phyloP scores from a whole-genome alignment of 2,329 filamentous ascomycete species.

The Colletotrichum navitas region DNA sequence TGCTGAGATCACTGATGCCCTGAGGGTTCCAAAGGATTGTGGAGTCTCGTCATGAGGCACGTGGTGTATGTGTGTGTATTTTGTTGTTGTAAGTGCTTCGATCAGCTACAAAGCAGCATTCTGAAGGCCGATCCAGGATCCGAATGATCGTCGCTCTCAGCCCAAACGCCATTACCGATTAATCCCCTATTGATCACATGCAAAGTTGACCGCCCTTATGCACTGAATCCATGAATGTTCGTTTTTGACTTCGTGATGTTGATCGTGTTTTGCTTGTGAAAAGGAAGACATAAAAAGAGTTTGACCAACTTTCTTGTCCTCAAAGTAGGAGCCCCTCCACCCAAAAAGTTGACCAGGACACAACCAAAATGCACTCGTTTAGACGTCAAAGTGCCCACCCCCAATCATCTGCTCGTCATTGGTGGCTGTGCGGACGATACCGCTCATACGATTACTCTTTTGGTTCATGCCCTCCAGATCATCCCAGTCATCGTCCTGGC shows the following conservation, averaged over 20 bases:
- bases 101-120: constrained; percentile 39
- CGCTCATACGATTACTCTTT: constrained; percentile 72
- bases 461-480: constrained; percentile 68
- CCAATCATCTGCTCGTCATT: constrained; percentile 75
- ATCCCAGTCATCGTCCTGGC: constrained; percentile 68
- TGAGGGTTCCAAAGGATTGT: constrained; percentile 2
- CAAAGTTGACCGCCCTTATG: constrained; percentile 43
- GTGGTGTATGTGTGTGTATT: constrained; percentile 5
- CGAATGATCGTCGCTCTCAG: constrained; percentile 38
- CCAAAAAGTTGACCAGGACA: constrained; percentile 13
- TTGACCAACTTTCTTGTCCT: constrained; percentile 33
- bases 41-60: constrained; percentile 24
- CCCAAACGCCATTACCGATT: constrained; percentile 42
- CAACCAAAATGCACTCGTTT: constrained; percentile 49
- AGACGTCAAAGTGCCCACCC: constrained; percentile 73
- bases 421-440: constrained; percentile 68
- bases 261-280: constrained; percentile 31
- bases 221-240: constrained; percentile 43
- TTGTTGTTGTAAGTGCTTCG: constrained; percentile 24
- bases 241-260: constrained; percentile 41
- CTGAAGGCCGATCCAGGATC: constrained; percentile 36
- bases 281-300: constrained; percentile 11
- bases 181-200: constrained; percentile 42
- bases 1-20: constrained; percentile 17
- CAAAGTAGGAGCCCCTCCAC: constrained; percentile 17